Conservation (phyloP, 139 green algal genomes). For the Edaphochlamys debaryana region DNA sequence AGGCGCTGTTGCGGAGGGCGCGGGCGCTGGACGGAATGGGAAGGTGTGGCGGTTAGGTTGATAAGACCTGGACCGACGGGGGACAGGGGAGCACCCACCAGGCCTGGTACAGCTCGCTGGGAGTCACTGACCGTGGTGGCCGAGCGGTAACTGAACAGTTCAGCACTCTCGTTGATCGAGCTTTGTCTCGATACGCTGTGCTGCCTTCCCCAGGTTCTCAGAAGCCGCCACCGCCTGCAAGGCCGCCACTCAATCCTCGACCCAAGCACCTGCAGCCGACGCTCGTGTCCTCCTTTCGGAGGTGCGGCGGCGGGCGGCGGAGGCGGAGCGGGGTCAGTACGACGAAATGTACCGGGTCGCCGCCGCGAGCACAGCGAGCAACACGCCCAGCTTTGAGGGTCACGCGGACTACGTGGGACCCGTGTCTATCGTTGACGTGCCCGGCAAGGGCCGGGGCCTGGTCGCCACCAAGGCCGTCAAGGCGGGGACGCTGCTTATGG, state of each 20-base stretch:
- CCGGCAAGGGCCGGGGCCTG: background rate
- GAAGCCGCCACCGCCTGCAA: background rate
- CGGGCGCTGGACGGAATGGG: conserved; percentile 9
- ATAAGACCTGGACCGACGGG: no score
- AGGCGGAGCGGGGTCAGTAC: background rate
- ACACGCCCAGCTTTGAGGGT: background rate
- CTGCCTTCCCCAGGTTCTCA: background rate
- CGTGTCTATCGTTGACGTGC: background rate
- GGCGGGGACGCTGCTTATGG: background rate
- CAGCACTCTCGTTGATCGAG: no score
- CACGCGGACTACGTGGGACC: background rate
- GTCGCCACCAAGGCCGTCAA: background rate
- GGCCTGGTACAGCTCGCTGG: no score
- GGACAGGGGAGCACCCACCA: no score
- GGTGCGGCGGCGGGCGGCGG: background rate
- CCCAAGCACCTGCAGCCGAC: background rate
- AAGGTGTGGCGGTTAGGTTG: no score
- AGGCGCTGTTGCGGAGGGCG: conserved; percentile 27
- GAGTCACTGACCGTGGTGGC: no score
- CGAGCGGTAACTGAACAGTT: no score
- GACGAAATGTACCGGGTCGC: background rate
- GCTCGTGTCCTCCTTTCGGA: background rate
- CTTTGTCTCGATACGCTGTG: no score
- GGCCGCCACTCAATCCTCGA: background rate
- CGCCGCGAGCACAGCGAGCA: background rate